Conservation (phyloP, 2,329 filamentous ascomycete species). For the Dendryphion nanum region DNA sequence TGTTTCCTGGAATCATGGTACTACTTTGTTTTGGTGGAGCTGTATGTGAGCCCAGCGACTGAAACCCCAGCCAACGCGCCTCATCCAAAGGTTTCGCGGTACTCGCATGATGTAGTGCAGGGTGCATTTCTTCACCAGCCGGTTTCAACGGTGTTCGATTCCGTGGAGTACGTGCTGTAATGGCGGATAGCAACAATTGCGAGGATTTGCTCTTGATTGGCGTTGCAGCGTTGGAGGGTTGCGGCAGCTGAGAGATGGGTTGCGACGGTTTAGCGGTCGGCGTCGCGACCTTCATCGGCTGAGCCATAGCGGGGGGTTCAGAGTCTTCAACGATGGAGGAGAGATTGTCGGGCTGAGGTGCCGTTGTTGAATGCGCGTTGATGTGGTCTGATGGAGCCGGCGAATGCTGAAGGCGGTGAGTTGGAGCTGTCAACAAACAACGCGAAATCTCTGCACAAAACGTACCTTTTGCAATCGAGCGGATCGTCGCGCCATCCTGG, state of each 20-base stretch:
- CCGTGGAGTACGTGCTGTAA: conserved; percentile 50
- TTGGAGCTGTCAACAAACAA: neutral
- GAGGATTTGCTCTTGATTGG: conserved; percentile 23
- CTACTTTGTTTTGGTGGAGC: conserved; percentile 43
- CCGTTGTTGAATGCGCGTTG: conserved; percentile 28
- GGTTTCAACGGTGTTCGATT: conserved; percentile 67
- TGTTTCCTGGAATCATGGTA: conserved; percentile 47
- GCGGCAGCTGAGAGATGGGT: conserved; percentile 24
- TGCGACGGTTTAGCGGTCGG: conserved; percentile 7
- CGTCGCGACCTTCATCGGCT: conserved; percentile 22
- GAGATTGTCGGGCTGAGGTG: conserved; percentile 9
- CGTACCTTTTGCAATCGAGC: conserved; percentile 38
- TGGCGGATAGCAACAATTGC: conserved; percentile 14
- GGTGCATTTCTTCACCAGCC: conserved; percentile 82
- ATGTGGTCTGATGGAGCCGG: conserved; percentile 21
- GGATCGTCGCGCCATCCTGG: conserved; percentile 36
- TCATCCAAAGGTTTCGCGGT: conserved; percentile 77
- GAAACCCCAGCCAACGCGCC: conserved; percentile 78
- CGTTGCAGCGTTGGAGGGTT: conserved; percentile 8
- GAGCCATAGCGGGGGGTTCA: conserved; percentile 16
- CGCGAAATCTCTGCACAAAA: conserved; percentile 1
- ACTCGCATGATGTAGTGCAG: conserved; percentile 72
- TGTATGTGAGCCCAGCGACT: conserved; percentile 59
- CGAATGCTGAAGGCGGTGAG: conserved; percentile 19
- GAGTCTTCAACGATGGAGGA: conserved; percentile 13